Evolutionary conservation across 306 rosid genomes (phyloP), one percentile per base, ranked within the genome.

Genomic region (Sicyos baderoa): DNA sequence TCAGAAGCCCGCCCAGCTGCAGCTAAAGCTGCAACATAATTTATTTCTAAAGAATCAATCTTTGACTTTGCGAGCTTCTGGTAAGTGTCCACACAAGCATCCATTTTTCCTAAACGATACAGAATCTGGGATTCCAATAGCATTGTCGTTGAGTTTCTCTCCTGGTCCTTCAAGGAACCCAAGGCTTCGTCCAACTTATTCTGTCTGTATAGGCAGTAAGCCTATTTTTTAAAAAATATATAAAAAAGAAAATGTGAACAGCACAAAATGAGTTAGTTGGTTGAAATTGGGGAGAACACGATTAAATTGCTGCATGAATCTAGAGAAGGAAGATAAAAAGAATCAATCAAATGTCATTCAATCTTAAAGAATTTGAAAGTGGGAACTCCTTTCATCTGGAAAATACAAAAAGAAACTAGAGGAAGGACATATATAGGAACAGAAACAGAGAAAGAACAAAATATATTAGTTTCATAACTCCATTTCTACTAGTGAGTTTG

Each of bases 161-260:
- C 96, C 63, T 72, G 88, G 72, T 60, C 77, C 76, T 77, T 82
- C 83, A 90, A 72, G 68, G 86, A 80, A 68, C 78, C 83, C 79
- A 93, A 71, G 37, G 97, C 97, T 79, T 93, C 99, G 74, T 85
- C 85, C 68, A 90, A 77, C 83, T 88, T 87, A 82, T 93, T 93
- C 81, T 86, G 87, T 86, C 94, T 88, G 89, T 93, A 93, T 72
- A 93, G 86, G 88, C 97, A 90, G 84, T 93, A 93, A 55, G 96
- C 99, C 96, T 93, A 74, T 83, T 76, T 63, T 23, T 23, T 27
- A 1, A 48, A 14, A 25, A 70, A 62, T 75, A 58, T 84, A 67
- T 78, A 56, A 67, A 68, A 56, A 53, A 19, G 13, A 6, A 72
- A 27, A 18, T 44, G n/a, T 7, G n/a, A 25, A 27, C 14, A 49